Evolutionary conservation across 140 eudicot species (phyloP).

Genomic region (Anethum foeniculum): DNA sequence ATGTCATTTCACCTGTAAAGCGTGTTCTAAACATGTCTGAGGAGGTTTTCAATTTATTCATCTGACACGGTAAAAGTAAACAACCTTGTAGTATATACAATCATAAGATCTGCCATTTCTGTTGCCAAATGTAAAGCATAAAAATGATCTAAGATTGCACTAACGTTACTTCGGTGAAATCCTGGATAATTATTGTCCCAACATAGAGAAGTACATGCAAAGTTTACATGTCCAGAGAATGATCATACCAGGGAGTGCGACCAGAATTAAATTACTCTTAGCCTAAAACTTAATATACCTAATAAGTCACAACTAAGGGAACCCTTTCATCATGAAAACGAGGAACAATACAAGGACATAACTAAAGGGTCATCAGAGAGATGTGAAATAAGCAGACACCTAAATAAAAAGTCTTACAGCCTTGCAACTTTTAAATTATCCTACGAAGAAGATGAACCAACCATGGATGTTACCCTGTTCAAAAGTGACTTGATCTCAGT

Average conservation of each 20-base stretch:
- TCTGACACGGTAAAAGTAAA: background rate
- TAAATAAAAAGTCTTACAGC: background rate
- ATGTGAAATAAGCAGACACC: background rate
- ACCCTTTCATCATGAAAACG: background rate
- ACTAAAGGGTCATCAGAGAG: background rate
- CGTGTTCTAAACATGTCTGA: background rate
- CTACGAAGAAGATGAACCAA: slow-evolving; percentile 39
- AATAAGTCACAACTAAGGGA: background rate
- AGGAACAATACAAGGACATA: background rate
- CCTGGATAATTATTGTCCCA: background rate
- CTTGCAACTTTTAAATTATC: background rate
- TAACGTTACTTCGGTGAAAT: background rate
- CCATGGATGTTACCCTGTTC: slow-evolving; percentile 52
- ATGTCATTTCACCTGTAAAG: background rate
- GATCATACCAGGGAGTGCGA: background rate
- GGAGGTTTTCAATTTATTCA: background rate
- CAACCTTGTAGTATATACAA: background rate
- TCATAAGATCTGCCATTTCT: background rate
- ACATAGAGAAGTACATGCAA: background rate
- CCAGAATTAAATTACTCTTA: background rate
- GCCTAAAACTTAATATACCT: background rate
- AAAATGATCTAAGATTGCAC: background rate
- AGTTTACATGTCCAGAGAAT: background rate
- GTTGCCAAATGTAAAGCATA: background rate
- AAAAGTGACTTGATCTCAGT: slow-evolving; percentile 57